Conservation (phyloP, 2,329 filamentous ascomycete species). For the Didymella exigua region DNA sequence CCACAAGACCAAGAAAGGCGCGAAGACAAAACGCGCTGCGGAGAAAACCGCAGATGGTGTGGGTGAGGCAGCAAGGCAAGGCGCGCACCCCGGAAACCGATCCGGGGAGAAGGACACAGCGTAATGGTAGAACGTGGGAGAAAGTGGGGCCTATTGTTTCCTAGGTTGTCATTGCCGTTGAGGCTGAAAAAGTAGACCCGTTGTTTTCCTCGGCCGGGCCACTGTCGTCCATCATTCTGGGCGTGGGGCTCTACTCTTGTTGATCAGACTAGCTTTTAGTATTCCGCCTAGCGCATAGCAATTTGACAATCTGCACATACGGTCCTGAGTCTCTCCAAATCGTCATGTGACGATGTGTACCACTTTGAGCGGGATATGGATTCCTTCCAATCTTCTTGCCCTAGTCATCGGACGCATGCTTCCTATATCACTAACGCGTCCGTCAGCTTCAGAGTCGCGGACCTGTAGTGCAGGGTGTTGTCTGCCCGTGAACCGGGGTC, state of each 20-base stretch:
- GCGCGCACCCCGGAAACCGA: conserved; percentile 26
- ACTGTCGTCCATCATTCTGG: not conserved
- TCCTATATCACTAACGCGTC: not conserved
- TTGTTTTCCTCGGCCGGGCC: not conserved
- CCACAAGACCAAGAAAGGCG: conserved; percentile 27
- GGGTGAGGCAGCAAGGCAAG: conserved; percentile 21
- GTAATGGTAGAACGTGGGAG: conserved; percentile 2
- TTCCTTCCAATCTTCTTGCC: too few relatives aligned
- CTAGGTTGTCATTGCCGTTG: not conserved
- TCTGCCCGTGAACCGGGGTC: conserved; percentile 6
- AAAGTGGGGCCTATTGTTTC: conserved; percentile 2
- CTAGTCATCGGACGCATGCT: not conserved
- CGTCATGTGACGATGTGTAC: not conserved
- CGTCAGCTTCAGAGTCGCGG: conserved; percentile 1
- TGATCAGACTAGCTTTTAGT: conserved; percentile 7
- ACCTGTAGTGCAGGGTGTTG: not conserved
- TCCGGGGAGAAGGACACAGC: conserved; percentile 25
- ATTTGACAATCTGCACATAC: not conserved
- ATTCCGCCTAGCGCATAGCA: conserved; percentile 1
- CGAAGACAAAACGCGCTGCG: conserved; percentile 21
- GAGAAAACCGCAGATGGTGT: conserved; percentile 21
- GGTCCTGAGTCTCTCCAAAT: not conserved
- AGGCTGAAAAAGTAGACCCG: conserved; percentile 8
- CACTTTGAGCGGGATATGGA: too few relatives aligned
- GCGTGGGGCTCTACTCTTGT: not conserved